Evolutionary conservation across 176 grass and related monocot species (phyloP), one percentile per base, ranked within the genome.

Genomic region (Oryza glumipatula): DNA sequence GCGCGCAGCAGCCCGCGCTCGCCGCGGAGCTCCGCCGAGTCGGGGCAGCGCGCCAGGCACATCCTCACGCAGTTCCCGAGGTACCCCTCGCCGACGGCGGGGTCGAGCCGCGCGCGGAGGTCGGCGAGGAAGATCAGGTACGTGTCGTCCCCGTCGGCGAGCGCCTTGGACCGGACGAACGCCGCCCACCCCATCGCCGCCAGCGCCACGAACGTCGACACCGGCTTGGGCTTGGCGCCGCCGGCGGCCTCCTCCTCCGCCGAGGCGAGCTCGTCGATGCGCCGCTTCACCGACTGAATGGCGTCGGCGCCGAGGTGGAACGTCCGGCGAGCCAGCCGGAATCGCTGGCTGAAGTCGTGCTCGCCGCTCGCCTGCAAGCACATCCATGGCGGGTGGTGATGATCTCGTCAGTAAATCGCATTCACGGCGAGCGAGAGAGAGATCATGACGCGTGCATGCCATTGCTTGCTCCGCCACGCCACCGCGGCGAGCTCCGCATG

Each of bases 171-270:
- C 12, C 33, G 74, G 17, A 80, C 86, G 61, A 92, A 85, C 41
- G 78, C 74, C 9, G 52, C 74, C 90, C 86, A 92, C 3, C 80
- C 83, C 22, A 86, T 26, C 24, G 79, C 90, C 16, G 83, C 6
- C 67, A 86, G 79, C 51, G 87, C 63, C 74, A 85, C 83, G 86
- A 78, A 92, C 54, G 86, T 80, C 65, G 90, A 92, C 58, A 82
- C 86, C 24, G 86, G 82, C 82, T 81, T 28, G 28, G 28, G 24
- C 24, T 26, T 81, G 2, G 5, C 66, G 47, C 5, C 54, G 47
- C 43, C 43, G 30, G 3, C 17, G 4, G 10, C 36, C 21, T 63
- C 88, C 11, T 63, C 48, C 5, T 79, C 88, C 15, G 75, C 48
- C 5, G 12, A 35, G 2, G 76, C 81, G 28, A 84, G 61, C 21